Conservation (phyloP, 176 grass and related monocot genomes). For the Poa pratensis region DNA sequence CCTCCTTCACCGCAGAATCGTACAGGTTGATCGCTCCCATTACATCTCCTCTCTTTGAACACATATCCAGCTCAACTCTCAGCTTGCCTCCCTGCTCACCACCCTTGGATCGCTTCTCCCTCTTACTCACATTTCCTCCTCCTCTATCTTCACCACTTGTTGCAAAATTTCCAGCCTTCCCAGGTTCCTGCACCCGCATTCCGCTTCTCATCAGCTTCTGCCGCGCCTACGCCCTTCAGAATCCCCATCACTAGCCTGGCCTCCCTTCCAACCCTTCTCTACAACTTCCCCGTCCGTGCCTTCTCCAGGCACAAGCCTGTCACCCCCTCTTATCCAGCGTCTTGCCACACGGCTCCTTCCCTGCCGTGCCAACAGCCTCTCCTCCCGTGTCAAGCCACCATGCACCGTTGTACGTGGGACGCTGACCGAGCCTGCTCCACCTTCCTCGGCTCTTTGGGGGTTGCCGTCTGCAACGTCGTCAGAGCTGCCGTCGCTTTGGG, state of each 20-base stretch:
- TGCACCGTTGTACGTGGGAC: not conserved
- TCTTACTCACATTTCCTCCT: constrained; percentile 32
- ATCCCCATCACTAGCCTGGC: not conserved
- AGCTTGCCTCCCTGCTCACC: constrained; percentile 42
- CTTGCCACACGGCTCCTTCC: not conserved
- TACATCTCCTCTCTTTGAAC: constrained; percentile 69
- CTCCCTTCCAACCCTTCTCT: not conserved
- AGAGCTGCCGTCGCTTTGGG: not conserved
- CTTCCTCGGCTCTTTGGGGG: not conserved
- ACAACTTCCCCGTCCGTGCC: not conserved
- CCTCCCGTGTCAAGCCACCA: not conserved
- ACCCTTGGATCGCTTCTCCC: constrained; percentile 18
- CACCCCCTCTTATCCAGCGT: constrained; percentile 36
- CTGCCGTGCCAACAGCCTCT: not conserved
- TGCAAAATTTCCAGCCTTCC: constrained; percentile 7
- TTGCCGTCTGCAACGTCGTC: not conserved
- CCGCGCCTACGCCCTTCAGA: not conserved
- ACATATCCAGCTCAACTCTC: constrained; percentile 64
- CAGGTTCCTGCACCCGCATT: constrained; percentile 12
- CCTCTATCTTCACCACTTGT: not conserved
- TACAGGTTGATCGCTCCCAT: constrained; percentile 57
- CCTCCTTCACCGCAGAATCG: constrained; percentile 48
- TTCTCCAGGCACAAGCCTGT: constrained; percentile 10
- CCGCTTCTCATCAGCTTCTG: constrained; percentile 7
- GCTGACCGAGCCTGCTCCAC: not conserved